Conservation (phyloP, 371 early-diverging fungal genomes). For the Apophysomyces sp. region DNA sequence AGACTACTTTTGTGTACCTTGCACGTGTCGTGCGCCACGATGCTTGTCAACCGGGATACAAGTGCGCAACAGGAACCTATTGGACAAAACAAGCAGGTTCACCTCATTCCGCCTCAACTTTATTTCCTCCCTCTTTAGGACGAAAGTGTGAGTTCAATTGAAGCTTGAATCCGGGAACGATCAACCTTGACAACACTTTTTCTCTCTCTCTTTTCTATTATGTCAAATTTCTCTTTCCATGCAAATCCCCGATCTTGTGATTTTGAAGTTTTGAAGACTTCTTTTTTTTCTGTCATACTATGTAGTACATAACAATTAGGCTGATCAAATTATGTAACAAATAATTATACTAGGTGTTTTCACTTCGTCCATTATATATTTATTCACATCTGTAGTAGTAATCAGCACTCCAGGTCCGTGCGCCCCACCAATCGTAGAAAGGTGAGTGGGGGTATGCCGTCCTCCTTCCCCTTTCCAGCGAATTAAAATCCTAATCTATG, state of each 20-base stretch:
- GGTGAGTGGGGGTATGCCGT: not conserved
- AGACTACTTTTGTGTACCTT: not conserved
- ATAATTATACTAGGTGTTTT: no score
- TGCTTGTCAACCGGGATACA: not conserved
- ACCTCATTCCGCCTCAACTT: not conserved
- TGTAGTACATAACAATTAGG: not conserved
- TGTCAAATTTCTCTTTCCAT: no score
- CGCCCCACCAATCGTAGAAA: not conserved
- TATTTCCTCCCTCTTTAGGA: not conserved
- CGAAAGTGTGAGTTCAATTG: not conserved
- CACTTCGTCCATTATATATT: not conserved
- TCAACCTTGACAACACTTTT: no score
- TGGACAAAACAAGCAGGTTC: not conserved
- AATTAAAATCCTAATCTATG: slow-evolving; percentile 62
- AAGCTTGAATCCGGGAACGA: no score
- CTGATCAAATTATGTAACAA: no score
- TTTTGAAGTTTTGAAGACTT: no score
- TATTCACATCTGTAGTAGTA: no score
- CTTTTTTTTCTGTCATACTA: no score
- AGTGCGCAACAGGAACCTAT: not conserved
- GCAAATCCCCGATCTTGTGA: no score
- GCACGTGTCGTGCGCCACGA: not conserved
- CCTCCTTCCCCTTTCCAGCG: not conserved
- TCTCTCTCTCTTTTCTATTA: no score
- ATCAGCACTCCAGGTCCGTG: not conserved